These are phyloP conservation scores for Chytriomyces hyalinus DNA, from an alignment of 192 early-diverging fungal genomes.

Conservation along the genomic window DNA sequence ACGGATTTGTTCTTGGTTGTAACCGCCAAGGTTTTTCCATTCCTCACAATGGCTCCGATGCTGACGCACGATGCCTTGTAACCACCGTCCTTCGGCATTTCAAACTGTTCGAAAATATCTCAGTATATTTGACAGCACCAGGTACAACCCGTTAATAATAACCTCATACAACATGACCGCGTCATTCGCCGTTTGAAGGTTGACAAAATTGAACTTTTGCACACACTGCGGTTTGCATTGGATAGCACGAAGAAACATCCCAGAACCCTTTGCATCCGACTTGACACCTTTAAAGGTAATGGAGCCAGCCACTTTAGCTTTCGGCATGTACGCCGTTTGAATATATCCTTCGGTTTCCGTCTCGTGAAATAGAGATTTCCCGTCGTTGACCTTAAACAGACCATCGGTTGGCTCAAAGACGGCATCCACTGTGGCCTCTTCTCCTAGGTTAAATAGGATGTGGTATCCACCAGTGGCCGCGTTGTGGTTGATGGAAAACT, in stretches of 20 bases:
- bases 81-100: conserved; percentile 70
- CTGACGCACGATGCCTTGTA: conserved; percentile 52
- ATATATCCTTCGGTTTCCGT: conserved; percentile 64
- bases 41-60: conserved; percentile 73
- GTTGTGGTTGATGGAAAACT: conserved; percentile 65
- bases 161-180: conserved; percentile 63
- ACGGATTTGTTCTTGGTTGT: conserved; percentile 75
- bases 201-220: conserved; percentile 84
- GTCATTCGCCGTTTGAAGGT: conserved; percentile 73
- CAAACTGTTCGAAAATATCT: conserved; percentile 57
- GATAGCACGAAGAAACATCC: conserved; percentile 83
- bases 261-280: conserved; percentile 71
- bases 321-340: conserved; percentile 83
- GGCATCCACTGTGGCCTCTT: conserved; percentile 70
- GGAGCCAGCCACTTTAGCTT: conserved; percentile 71
- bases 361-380: conserved; percentile 72
- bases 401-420: conserved; percentile 69
- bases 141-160: background rate
- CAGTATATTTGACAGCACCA: background rate
- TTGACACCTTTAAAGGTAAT: conserved; percentile 73
- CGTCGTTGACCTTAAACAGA: conserved; percentile 84
- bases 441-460: conserved; percentile 51
- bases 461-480: conserved; percentile 50
- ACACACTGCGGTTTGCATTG: conserved; percentile 85
- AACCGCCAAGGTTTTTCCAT: conserved; percentile 73